Evolutionary conservation across 2,329 filamentous ascomycete species (phyloP), one percentile per base, ranked within the genome.

Genomic region (Ceratocystiopsis sp.): DNA sequence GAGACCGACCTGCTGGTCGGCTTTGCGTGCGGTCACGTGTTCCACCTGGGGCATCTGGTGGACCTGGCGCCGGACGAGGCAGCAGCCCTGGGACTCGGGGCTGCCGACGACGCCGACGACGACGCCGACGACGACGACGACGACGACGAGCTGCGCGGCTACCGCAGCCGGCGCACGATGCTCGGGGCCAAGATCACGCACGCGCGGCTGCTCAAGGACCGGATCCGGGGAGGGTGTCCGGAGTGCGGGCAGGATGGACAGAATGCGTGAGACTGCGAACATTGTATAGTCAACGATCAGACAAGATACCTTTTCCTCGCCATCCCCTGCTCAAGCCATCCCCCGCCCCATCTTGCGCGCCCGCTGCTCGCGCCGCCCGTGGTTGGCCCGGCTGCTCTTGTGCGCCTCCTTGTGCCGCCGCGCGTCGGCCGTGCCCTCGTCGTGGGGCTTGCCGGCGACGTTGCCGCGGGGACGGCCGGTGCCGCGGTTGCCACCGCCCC

Each of bases 111-210:
- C 21, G 21, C 4, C 21, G 21, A 21, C 21, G 21, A 21, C 21
- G 21, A n/a, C n/a, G n/a, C n/a, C n/a, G n/a, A n/a, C n/a, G n/a
- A n/a, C n/a, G n/a, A n/a, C n/a, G n/a, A n/a, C n/a, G n/a, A n/a
- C n/a, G n/a, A n/a, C n/a, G n/a, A n/a, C n/a, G 63, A 60, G 15
- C 56, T 61, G 13, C 57, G 63, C 14, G 59, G 57, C 43, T 59
- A 61, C 12, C 57, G 63, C 15, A 59, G 58, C 44, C 59, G 60
- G 21, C 69, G 71, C 9, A 68, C 79, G 45, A 84, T 80, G 42
- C 77, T 96, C 8, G 83, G 84, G 0, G 75, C 80, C 29, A 95
- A 95, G 61, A 85, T 94, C 25, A 91, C 83, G 49, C 84, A 85
- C 56, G 86, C 87, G 35, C 73, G 85, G 49, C 58, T 94, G 43